Evolutionary conservation across 2,329 filamentous ascomycete genomes (phyloP).

Genomic region (Nigrospora oryzae): DNA sequence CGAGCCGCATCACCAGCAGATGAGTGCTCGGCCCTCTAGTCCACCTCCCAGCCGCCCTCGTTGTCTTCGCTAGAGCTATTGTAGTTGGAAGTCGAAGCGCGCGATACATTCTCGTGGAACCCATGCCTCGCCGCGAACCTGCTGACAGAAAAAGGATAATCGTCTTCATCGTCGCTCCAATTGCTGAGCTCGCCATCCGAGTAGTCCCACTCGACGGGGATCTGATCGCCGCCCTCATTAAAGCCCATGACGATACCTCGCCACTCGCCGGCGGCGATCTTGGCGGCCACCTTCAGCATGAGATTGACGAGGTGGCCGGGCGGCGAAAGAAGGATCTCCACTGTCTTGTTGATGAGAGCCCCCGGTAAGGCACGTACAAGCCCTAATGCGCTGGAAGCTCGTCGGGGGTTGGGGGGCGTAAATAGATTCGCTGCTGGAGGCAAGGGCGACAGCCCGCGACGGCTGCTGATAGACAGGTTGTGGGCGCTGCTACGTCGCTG

Average conservation of each 20-base stretch:
- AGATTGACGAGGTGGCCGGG: conserved; percentile 69
- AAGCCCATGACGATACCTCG: conserved; percentile 49
- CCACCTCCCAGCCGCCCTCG: conserved; percentile 22
- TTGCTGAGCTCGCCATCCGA: conserved; percentile 47
- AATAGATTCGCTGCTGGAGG: conserved; percentile 61
- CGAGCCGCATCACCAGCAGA: not conserved
- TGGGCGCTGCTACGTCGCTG: conserved; percentile 47
- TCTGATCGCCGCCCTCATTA: conserved; percentile 42
- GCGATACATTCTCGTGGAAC: conserved; percentile 2
- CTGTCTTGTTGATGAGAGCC: conserved; percentile 68
- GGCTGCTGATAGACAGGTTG: conserved; percentile 39
- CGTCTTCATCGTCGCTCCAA: conserved; percentile 47
- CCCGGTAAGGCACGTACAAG: conserved; percentile 45
- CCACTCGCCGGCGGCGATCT: conserved; percentile 59
- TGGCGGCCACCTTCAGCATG: conserved; percentile 74
- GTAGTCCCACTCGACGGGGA: conserved; percentile 54
- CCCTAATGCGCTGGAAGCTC: conserved; percentile 29
- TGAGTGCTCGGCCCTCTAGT: conserved; percentile 11
- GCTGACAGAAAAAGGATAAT: conserved; percentile 12
- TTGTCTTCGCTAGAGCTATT: conserved; percentile 10
- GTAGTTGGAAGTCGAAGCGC: not conserved
- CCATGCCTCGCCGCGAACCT: conserved; percentile 6
- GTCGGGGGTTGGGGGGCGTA: conserved; percentile 32
- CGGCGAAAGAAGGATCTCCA: conserved; percentile 69
- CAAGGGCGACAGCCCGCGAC: conserved; percentile 56